Percentiles rank a stretch among this genome's conserved stretches.
phyloP scores from a whole-genome alignment of 768 basidiomycete species.

The Amanita pseudoporphyria region DNA sequence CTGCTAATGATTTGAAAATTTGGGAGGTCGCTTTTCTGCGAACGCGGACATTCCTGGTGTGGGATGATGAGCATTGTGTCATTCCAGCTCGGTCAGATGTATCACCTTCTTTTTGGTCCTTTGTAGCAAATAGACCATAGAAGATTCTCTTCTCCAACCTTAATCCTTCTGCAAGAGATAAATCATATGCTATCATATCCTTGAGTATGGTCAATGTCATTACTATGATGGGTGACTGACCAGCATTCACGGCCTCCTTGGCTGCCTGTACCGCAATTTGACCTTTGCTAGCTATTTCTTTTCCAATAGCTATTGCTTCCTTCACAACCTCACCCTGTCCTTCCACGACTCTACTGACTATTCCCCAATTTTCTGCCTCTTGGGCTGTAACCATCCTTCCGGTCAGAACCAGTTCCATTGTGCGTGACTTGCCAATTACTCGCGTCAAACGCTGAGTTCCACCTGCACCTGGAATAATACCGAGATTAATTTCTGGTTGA shows the following conservation, averaged over 20 bases:
- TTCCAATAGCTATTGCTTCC: constrained; percentile 77
- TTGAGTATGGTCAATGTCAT: not conserved
- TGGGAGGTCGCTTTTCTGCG: constrained; percentile 83
- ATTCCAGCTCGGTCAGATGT: constrained; percentile 4
- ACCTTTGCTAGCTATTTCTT: constrained; percentile 73
- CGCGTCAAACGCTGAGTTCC: constrained; percentile 86
- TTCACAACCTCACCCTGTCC: constrained; percentile 74
- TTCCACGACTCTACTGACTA: constrained; percentile 77
- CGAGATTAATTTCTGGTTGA: constrained; percentile 96
- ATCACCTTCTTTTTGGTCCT: constrained; percentile 92
- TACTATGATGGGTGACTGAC: constrained; percentile 26
- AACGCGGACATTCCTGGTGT: constrained; percentile 86
- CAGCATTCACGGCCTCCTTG: constrained; percentile 92
- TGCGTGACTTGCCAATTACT: constrained; percentile 82
- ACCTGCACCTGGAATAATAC: constrained; percentile 90
- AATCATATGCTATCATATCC: constrained; percentile 56
- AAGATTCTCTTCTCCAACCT: constrained; percentile 84
- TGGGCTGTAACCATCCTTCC: constrained; percentile 73
- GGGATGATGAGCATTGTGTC: constrained; percentile 7
- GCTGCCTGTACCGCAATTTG: constrained; percentile 74
- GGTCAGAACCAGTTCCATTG: constrained; percentile 92
- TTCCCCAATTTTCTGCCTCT: constrained; percentile 82
- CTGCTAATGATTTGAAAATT: constrained; percentile 54
- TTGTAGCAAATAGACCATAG: constrained; percentile 87
- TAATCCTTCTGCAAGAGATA: constrained; percentile 74